These are phyloP conservation scores for Chaetomium cochliodes DNA, from an alignment of 495 filamentous ascomycete genomes.

Conservation along the genomic window DNA sequence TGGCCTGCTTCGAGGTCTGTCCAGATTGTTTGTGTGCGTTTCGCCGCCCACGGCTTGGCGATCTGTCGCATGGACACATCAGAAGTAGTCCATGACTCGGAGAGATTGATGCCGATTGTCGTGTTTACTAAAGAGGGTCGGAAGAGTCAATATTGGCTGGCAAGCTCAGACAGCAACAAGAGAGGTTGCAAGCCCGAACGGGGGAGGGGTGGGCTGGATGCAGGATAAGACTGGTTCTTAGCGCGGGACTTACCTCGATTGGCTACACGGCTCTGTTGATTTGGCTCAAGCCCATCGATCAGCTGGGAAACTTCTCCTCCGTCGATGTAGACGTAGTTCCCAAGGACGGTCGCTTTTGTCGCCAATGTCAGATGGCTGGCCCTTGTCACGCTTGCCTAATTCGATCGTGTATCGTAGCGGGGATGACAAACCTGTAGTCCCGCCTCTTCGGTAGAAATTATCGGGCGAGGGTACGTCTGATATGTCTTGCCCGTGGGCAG, in stretches of 20 bases:
- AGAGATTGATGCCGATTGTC: constrained; percentile 41
- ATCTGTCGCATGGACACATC: constrained; percentile 33
- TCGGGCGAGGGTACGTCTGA: neutral
- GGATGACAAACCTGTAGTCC: neutral
- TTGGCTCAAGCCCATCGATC: neutral
- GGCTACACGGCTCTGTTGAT: neutral
- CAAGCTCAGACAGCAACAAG: too few species aligned
- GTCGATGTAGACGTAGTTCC: constrained; percentile 28
- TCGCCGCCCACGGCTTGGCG: constrained; percentile 25
- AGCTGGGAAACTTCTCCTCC: constrained; percentile 22
- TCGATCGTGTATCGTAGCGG: too few species aligned
- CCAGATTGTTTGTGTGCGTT: constrained; percentile 33
- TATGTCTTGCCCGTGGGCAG: too few species aligned
- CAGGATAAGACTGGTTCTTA: neutral
- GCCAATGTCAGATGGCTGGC: neutral
- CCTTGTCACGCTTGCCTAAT: neutral
- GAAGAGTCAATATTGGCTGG: too few species aligned
- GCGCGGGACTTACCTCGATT: neutral
- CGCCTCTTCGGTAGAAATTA: neutral
- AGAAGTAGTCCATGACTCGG: constrained; percentile 38
- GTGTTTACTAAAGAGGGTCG: constrained; percentile 26
- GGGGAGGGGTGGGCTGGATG: neutral
- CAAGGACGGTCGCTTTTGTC: constrained; percentile 21
- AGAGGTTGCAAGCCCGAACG: too few species aligned
- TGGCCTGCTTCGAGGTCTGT: constrained; percentile 26